Evolutionary conservation across 108 stramenopile species (phyloP).

Genomic region (Fragilaria crotonensis): DNA sequence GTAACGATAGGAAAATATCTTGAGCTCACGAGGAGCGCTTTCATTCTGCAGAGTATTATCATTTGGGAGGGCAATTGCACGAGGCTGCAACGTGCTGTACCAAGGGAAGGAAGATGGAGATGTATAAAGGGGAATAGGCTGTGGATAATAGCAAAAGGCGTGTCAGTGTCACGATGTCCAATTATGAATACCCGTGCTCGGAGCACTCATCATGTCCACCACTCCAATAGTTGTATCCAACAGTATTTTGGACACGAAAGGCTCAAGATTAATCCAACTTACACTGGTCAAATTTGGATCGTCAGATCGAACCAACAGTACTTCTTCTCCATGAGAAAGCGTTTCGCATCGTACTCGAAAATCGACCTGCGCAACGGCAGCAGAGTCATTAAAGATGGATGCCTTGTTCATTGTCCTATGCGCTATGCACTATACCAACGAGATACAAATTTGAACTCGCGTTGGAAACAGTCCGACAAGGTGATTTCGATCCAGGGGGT

Average conservation of each 20-base stretch:
- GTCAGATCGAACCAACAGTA: constrained; percentile 45
- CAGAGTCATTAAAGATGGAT: too few relatives aligned
- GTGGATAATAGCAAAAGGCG: background rate
- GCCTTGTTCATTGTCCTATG: too few relatives aligned
- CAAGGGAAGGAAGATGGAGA: constrained; percentile 67
- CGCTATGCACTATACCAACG: too few relatives aligned
- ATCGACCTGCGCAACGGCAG: constrained; percentile 62
- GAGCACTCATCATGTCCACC: too few relatives aligned
- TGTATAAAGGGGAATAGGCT: constrained; percentile 61
- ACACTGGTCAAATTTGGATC: constrained; percentile 38
- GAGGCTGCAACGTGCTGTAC: constrained; percentile 54
- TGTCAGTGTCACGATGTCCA: too few relatives aligned
- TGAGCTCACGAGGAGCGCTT: background rate
- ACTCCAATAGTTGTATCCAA: too few relatives aligned
- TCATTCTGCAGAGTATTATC: background rate
- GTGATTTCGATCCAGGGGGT: too few relatives aligned
- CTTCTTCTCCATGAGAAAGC: constrained; percentile 70
- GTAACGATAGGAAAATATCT: constrained; percentile 50
- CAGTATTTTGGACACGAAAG: too few relatives aligned
- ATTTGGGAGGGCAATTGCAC: constrained; percentile 31
- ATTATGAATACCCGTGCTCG: too few relatives aligned
- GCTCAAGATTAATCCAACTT: constrained; percentile 12
- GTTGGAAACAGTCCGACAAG: too few relatives aligned
- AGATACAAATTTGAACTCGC: too few relatives aligned
- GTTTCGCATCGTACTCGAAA: constrained; percentile 81